Conservation (phyloP, 345 rosid species). For the Streptanthus diversifolius region DNA sequence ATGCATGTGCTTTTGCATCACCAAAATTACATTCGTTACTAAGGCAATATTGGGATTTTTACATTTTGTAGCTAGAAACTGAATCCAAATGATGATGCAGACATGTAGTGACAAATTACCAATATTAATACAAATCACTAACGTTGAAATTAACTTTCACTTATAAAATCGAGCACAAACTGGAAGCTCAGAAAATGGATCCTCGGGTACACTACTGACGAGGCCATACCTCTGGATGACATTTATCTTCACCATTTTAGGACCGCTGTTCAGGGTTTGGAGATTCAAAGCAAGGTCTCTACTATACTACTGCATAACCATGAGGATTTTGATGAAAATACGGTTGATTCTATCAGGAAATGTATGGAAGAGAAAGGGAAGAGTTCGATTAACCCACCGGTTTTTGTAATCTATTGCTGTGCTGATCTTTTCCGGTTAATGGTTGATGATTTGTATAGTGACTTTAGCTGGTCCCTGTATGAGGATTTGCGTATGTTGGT, state of each 20-base stretch:
- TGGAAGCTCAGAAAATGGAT: conserved; percentile 18
- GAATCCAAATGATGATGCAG: too few relatives aligned
- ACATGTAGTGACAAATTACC: too few relatives aligned
- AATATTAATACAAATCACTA: too few relatives aligned
- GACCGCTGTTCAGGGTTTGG: conserved; percentile 9
- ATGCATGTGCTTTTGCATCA: too few relatives aligned
- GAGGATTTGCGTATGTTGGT: conserved; percentile 25
- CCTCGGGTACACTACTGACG: background rate
- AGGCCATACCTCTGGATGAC: background rate
- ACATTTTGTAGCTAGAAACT: too few relatives aligned
- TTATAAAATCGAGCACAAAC: too few relatives aligned
- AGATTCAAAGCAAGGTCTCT: conserved; percentile 18
- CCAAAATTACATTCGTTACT: too few relatives aligned
- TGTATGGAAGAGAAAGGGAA: conserved; percentile 1
- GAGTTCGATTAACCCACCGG: background rate
- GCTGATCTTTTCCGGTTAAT: conserved; percentile 26
- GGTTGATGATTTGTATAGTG: background rate
- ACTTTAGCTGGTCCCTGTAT: background rate
- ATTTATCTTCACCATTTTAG: background rate
- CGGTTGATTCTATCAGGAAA: conserved; percentile 6
- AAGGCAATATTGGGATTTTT: too few relatives aligned
- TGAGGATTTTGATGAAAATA: background rate
- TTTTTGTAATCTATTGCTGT: conserved; percentile 3
- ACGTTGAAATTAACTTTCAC: too few relatives aligned
- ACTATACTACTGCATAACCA: background rate